Evolutionary conservation across 2,329 filamentous ascomycete species (phyloP), one percentile per base, ranked within the genome.

Genomic region (Rachicladosporium sp.): DNA sequence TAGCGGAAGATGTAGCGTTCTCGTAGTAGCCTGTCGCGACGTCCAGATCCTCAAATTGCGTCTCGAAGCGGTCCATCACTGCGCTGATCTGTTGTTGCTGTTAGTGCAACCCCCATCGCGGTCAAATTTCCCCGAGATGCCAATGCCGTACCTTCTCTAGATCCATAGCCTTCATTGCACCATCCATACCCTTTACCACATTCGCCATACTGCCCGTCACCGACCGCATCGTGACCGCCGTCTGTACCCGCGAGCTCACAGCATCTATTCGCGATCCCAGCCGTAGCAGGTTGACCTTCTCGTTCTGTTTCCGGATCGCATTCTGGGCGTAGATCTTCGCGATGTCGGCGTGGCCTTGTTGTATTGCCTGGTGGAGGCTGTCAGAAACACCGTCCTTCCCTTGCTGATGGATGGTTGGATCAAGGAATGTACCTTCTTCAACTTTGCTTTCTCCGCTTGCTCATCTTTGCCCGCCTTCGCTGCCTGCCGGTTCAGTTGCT

Each of bases 1-100:
- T 93, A 30, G 81, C 82, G 44, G 82, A 80, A 13, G 75, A 78
- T 46, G 88, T 89, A 43, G 85, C 83, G 55, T 88, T 86, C 61
- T 89, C 84, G 63, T 91, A 91, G 63, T 88, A 86, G 50, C 78
- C 67, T 6, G 66, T 68, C 31, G 65, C 66, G 32, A 69, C 67
- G 44, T 71, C 68, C 33, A 71, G 57, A 49, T 70, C 65, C 43
- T 70, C 66, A 50, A 70, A 69, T 46, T 70, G 66, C 37, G 69
- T 70, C 55, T 79, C 75, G 53, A 80, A 79, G 38, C 71, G 71
- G 50, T 79, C 76, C 76, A 80, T 80, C 33, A 79, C 73, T 34
- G 71, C 68, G 9, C 74, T 76, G 40, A 80, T 78, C 73, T 75
- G 32, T 33, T 7, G 3, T 2, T 21, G 4, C 11, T 12, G 23